Conservation (phyloP, 164 flowering plant genomes). For the Umbellularia californica region DNA sequence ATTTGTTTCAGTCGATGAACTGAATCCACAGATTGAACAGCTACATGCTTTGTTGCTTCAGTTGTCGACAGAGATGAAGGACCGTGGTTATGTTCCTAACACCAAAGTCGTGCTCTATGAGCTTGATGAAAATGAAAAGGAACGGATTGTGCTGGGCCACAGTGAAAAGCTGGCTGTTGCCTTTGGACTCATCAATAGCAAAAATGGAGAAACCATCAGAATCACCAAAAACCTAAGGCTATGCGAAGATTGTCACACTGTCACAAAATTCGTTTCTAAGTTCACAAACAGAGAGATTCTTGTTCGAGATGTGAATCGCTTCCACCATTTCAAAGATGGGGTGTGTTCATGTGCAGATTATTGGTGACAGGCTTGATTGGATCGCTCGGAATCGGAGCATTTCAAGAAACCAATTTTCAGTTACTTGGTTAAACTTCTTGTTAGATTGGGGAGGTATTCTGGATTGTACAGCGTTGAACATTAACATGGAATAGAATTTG, state of each 20-base stretch:
- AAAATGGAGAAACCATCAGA: conserved; percentile 57
- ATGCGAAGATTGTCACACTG: conserved; percentile 85
- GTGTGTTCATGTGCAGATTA: conserved; percentile 86
- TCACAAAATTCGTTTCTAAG: conserved; percentile 69
- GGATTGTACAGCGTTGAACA: not conserved
- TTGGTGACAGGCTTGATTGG: conserved; percentile 37
- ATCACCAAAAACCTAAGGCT: conserved; percentile 79
- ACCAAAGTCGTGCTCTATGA: conserved; percentile 65
- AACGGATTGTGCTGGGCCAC: conserved; percentile 59
- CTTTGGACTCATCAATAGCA: conserved; percentile 66
- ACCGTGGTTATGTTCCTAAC: conserved; percentile 61
- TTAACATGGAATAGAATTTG: not conserved
- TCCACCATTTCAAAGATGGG: conserved; percentile 79
- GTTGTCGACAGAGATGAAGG: conserved; percentile 51
- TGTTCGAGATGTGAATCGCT: conserved; percentile 74
- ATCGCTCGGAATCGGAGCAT: not conserved
- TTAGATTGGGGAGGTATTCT: not conserved
- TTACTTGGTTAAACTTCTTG: not conserved
- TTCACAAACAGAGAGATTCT: conserved; percentile 64
- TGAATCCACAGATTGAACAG: conserved; percentile 13
- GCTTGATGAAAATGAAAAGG: conserved; percentile 61
- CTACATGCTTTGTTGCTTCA: conserved; percentile 11
- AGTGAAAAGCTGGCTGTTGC: conserved; percentile 82
- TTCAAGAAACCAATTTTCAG: too few relatives aligned
- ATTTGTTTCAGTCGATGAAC: conserved; percentile 15